Conservation (phyloP, 305 asterid genomes). For the Fraxinus velutina region DNA sequence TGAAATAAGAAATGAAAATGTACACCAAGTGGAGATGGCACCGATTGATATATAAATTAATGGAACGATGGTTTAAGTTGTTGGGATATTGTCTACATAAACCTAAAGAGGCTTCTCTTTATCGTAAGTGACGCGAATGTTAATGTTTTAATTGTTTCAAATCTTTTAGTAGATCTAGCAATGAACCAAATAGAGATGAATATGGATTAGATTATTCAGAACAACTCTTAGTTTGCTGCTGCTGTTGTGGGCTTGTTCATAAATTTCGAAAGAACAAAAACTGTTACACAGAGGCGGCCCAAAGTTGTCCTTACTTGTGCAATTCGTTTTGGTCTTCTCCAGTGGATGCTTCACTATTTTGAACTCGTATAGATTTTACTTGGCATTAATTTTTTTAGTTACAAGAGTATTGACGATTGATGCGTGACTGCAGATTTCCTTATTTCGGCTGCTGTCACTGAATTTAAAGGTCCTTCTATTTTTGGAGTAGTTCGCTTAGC, state of each 20-base stretch:
- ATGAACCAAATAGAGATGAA: background rate
- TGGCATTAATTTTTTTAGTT: background rate
- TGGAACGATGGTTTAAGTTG: background rate
- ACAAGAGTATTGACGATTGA: background rate
- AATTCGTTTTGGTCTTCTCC: background rate
- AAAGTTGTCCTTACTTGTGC: background rate
- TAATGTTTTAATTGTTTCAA: background rate
- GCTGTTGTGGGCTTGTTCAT: background rate
- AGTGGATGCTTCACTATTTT: background rate
- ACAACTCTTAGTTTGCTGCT: background rate
- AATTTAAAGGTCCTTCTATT: constrained; percentile 76
- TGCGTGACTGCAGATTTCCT: constrained; percentile 56
- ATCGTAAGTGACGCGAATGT: background rate
- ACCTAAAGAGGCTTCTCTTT: background rate
- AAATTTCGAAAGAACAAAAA: background rate
- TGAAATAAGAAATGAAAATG: background rate
- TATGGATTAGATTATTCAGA: background rate
- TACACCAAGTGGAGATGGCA: background rate
- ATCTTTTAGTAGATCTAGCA: background rate
- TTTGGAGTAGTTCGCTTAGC: constrained; percentile 89
- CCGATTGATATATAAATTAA: background rate
- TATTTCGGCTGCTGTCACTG: constrained; percentile 82
- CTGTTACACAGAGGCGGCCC: background rate
- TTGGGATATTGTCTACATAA: background rate
- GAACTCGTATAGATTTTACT: background rate